Evolutionary conservation across 192 early-diverging fungal genomes (phyloP).

Genomic region (Coemansia sp.): DNA sequence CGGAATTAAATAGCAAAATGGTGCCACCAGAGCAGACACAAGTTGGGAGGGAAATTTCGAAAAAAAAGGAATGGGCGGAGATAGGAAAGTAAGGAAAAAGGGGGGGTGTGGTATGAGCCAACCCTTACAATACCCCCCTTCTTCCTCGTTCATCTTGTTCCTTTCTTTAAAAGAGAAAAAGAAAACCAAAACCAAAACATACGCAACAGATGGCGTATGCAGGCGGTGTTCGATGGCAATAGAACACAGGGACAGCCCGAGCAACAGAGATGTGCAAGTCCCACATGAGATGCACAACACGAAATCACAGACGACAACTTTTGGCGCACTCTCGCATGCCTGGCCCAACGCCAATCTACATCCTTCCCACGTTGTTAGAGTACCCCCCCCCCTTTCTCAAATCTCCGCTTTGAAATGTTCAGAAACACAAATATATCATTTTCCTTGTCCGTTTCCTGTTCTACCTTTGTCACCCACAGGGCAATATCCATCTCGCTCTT

Average conservation of each 20-base stretch:
- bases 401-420: not conserved
- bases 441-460: not conserved
- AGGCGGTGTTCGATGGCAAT: constrained; percentile 18
- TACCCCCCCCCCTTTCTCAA: not conserved
- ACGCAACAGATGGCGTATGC: constrained; percentile 17
- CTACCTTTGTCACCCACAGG: not conserved
- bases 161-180: not conserved
- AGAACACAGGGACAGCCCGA: not conserved
- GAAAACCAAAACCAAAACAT: constrained; percentile 9
- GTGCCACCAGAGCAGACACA: constrained; percentile 5
- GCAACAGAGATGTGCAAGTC: not conserved
- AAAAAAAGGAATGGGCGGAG: constrained; percentile 1
- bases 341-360: not conserved
- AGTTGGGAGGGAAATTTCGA: constrained; percentile 2
- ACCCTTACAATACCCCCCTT: not conserved
- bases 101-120: not conserved
- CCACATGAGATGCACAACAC: not conserved
- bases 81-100: not conserved
- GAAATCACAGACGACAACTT: constrained; percentile 1
- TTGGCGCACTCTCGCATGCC: not conserved
- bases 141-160: not conserved
- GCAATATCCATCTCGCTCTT: not conserved
- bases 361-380: not conserved
- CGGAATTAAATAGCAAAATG: constrained; percentile 7
- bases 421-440: not conserved